phyloP scores from a whole-genome alignment of 257 asterid species.

The Solanum bukasovii region DNA sequence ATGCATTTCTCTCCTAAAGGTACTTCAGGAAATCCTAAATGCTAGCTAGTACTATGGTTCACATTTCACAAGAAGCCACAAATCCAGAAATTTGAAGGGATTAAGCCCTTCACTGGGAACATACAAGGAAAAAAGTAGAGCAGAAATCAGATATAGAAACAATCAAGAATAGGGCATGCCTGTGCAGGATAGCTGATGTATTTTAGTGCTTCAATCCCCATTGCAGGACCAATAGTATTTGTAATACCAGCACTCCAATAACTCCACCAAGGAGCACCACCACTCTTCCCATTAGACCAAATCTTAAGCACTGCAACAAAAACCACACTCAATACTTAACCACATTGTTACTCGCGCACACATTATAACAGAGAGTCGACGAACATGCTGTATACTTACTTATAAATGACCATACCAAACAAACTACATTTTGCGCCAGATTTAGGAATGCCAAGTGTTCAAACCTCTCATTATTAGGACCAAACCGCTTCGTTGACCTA shows the following conservation, averaged over 20 bases:
- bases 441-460: constrained; percentile 95
- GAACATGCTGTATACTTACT: constrained; percentile 38
- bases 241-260: constrained; percentile 99
- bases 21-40: not conserved
- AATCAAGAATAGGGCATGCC: constrained; percentile 22
- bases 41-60: not conserved
- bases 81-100: not conserved
- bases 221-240: constrained; percentile 91
- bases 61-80: not conserved
- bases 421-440: constrained; percentile 89
- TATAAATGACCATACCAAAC: constrained; percentile 82
- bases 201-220: constrained; percentile 96
- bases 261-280: constrained; percentile 98
- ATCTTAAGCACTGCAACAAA: constrained; percentile 59
- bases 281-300: constrained; percentile 65
- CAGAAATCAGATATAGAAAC: not conserved
- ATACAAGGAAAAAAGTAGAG: not conserved
- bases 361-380: not conserved
- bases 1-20: not conserved
- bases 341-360: not conserved
- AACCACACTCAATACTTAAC: not conserved
- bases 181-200: constrained; percentile 97
- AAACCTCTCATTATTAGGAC: constrained; percentile 81
- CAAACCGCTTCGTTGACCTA: constrained; percentile 89
- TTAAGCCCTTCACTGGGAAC: not conserved